A percentile compares a stretch with the other conserved stretches of the same genome.
phyloP scores from a whole-genome alignment of 106 monocot genomes.

The Dendrobium huoshanense region DNA sequence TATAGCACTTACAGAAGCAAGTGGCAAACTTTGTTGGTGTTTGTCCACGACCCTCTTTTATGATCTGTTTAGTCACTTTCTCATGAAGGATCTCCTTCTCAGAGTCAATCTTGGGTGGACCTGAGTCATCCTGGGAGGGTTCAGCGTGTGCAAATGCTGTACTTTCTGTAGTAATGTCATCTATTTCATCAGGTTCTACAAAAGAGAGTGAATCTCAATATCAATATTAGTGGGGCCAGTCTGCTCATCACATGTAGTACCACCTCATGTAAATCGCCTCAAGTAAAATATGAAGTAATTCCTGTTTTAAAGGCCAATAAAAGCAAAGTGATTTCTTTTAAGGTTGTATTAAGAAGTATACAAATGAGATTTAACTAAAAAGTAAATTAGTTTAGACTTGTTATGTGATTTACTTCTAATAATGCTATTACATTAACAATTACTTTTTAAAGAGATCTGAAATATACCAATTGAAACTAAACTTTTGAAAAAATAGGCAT shows the following conservation, averaged over 20 bases:
- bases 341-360: neutral
- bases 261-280: neutral
- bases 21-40: constrained; percentile 56
- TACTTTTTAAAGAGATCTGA: neutral
- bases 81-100: constrained; percentile 74
- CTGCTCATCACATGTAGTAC: neutral
- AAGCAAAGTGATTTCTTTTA: neutral
- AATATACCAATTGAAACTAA: neutral
- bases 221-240: neutral
- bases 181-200: constrained; percentile 18
- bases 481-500: neutral
- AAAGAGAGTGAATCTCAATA: neutral
- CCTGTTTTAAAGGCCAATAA: neutral
- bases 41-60: constrained; percentile 81
- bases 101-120: constrained; percentile 61
- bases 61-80: constrained; percentile 81
- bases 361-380: neutral
- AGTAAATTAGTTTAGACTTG: neutral
- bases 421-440: too few relatives aligned
- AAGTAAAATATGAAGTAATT: neutral
- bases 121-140: constrained; percentile 45
- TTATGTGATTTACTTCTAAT: too few relatives aligned
- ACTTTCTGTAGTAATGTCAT: constrained; percentile 47
- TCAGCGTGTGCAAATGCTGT: constrained; percentile 52
- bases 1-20: constrained; percentile 80